Evolutionary conservation across 192 early-diverging fungal genomes (phyloP).

Genomic region (Dissophora globulifera): DNA sequence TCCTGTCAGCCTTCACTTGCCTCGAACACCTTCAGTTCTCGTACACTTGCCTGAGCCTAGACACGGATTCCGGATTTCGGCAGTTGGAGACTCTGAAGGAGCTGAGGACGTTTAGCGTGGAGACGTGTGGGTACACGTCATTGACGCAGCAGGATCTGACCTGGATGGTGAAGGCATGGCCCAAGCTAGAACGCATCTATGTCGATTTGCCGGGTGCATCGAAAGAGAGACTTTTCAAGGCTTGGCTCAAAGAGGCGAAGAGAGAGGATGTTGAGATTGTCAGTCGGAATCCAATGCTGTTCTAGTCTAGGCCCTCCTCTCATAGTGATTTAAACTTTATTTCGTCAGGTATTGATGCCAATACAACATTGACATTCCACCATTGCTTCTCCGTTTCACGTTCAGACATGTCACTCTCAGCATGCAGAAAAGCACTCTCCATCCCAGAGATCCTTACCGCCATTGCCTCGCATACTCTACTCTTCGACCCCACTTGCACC

Average conservation of each 20-base stretch:
- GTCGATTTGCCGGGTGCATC: slow-evolving; percentile 14
- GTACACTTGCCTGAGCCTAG: slow-evolving; percentile 24
- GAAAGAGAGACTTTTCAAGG: slow-evolving; percentile 5
- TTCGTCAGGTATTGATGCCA: too few relatives aligned
- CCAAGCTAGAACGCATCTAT: slow-evolving; percentile 12
- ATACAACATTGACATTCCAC: too few relatives aligned
- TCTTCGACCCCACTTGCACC: neutral
- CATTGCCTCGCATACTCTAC: slow-evolving; percentile 2
- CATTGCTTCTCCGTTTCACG: too few relatives aligned
- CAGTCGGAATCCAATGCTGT: neutral
- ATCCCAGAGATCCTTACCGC: slow-evolving; percentile 19
- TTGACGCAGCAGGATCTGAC: slow-evolving; percentile 7
- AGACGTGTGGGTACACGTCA: slow-evolving; percentile 21
- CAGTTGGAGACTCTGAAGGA: neutral
- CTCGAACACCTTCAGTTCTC: slow-evolving; percentile 27
- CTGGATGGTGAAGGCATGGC: slow-evolving; percentile 32
- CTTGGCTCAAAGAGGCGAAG: slow-evolving; percentile 14
- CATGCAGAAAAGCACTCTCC: neutral
- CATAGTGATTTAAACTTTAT: neutral
- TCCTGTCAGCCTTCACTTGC: slow-evolving; percentile 15
- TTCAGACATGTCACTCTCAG: too few relatives aligned
- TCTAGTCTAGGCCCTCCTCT: too few relatives aligned
- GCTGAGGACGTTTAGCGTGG: slow-evolving; percentile 19
- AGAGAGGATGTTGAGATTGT: slow-evolving; percentile 16
- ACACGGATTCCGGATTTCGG: slow-evolving; percentile 1